Conservation (phyloP, 768 basidiomycete genomes). For the Xerocomellus intermedius region DNA sequence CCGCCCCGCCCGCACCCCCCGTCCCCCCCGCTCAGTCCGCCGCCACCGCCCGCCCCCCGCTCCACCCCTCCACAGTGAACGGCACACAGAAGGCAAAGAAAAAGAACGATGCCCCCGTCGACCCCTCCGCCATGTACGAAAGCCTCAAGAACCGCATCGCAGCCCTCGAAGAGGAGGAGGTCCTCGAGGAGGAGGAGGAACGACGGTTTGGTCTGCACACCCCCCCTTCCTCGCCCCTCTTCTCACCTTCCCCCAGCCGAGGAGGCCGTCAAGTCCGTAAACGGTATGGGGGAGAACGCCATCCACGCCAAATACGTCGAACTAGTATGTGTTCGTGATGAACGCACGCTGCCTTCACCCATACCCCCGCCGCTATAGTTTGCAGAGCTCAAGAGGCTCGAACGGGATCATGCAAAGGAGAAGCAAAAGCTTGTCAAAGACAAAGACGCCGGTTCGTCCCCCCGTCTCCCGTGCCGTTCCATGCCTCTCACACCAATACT, state of each 20-base stretch:
- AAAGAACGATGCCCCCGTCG: constrained; percentile 62
- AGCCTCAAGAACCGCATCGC: constrained; percentile 87
- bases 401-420: constrained; percentile 88
- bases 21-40: constrained; percentile 36
- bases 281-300: constrained; percentile 77
- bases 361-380: constrained; percentile 51
- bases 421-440: constrained; percentile 89
- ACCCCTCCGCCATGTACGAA: constrained; percentile 86
- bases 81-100: constrained; percentile 63
- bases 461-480: background rate
- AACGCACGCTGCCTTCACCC: constrained; percentile 17
- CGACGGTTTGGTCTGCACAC: constrained; percentile 61
- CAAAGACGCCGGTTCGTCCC: constrained; percentile 74
- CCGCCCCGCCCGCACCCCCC: constrained; percentile 41
- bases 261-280: constrained; percentile 84
- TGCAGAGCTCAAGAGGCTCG: constrained; percentile 82
- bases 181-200: constrained; percentile 86
- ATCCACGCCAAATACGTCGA: constrained; percentile 88
- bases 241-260: constrained; percentile 53
- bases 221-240: background rate
- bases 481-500: constrained; percentile 15
- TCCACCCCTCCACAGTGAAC: constrained; percentile 29
- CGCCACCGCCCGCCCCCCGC: constrained; percentile 32
- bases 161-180: constrained; percentile 84
- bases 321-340: constrained; percentile 53